phyloP scores from a whole-genome alignment of 2,329 filamentous ascomycete genomes.

The Elsinoe australis region DNA sequence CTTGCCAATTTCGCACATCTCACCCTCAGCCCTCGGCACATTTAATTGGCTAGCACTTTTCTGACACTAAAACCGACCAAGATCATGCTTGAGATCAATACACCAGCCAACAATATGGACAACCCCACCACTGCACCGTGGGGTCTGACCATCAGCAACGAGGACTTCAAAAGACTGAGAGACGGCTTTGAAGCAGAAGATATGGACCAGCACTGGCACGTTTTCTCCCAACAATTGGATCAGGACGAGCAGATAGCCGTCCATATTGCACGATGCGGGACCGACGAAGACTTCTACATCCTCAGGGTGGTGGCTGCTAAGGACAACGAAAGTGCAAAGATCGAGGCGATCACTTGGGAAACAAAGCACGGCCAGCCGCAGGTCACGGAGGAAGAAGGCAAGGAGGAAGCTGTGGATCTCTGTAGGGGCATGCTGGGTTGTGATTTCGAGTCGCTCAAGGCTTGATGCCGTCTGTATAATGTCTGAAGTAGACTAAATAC shows the following conservation, averaged over 20 bases:
- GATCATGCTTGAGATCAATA: no score
- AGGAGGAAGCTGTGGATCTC: slow-evolving; percentile 5
- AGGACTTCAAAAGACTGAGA: slow-evolving; percentile 15
- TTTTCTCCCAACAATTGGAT: not conserved
- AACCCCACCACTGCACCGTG: slow-evolving; percentile 8
- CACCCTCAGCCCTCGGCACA: no score
- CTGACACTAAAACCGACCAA: no score
- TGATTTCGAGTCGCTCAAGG: not conserved
- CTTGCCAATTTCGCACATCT: no score
- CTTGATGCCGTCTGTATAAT: no score
- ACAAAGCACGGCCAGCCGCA: not conserved
- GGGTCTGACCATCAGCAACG: slow-evolving; percentile 10
- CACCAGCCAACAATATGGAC: slow-evolving; percentile 16
- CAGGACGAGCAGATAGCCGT: not conserved
- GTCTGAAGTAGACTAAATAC: no score
- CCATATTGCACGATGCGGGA: slow-evolving; percentile 13
- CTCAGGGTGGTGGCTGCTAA: not conserved
- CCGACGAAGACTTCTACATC: not conserved
- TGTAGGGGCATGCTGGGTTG: slow-evolving; percentile 12
- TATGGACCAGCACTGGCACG: slow-evolving; percentile 15
- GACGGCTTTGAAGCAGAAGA: slow-evolving; percentile 8
- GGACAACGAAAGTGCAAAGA: not conserved
- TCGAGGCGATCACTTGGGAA: slow-evolving; percentile 16
- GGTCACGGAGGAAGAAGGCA: slow-evolving; percentile 4
- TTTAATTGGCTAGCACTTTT: no score